These are phyloP conservation scores for Rubia balearica DNA, from an alignment of 305 asterid species.

Conservation along the genomic window DNA sequence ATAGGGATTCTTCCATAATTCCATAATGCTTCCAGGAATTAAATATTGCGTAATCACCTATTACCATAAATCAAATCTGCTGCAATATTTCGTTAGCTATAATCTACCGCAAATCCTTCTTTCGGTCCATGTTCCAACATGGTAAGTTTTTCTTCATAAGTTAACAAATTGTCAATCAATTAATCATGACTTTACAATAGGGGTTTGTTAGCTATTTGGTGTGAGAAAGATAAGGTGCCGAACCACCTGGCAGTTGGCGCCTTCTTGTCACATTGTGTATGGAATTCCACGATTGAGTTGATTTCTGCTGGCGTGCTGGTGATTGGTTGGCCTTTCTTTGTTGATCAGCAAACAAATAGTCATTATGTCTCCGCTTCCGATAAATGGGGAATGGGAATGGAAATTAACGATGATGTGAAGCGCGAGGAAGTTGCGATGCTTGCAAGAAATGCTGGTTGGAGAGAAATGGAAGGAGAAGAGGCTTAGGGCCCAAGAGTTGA, in stretches of 20 bases:
- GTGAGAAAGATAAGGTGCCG: constrained; percentile 36
- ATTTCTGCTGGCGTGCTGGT: constrained; percentile 37
- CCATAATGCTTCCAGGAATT: too few relatives aligned
- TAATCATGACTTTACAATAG: too few relatives aligned
- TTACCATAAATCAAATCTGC: too few relatives aligned
- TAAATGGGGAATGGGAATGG: constrained; percentile 49
- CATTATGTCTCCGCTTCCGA: constrained; percentile 28
- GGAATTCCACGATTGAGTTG: constrained; percentile 40
- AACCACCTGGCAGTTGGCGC: constrained; percentile 31
- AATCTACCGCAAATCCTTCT: too few relatives aligned
- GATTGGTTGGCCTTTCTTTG: constrained; percentile 48
- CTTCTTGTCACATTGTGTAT: constrained; percentile 43
- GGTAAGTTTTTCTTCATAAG: too few relatives aligned
- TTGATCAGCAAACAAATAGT: constrained; percentile 45
- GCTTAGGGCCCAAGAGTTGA: constrained; percentile 38
- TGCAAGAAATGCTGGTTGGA: constrained; percentile 38
- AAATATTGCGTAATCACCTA: too few relatives aligned
- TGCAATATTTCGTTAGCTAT: too few relatives aligned
- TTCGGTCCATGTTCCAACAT: too few relatives aligned
- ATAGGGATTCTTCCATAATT: too few relatives aligned
- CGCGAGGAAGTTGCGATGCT: constrained; percentile 30
- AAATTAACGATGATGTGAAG: constrained; percentile 37
- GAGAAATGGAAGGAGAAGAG: constrained; percentile 37
- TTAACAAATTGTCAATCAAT: too few relatives aligned
- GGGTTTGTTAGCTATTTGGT: constrained; percentile 36